Percentiles rank a stretch among this genome's conserved stretches.
Evolutionary conservation across 371 early-diverging fungal species (phyloP).

Genomic region (Zopfochytrium polystomum): DNA sequence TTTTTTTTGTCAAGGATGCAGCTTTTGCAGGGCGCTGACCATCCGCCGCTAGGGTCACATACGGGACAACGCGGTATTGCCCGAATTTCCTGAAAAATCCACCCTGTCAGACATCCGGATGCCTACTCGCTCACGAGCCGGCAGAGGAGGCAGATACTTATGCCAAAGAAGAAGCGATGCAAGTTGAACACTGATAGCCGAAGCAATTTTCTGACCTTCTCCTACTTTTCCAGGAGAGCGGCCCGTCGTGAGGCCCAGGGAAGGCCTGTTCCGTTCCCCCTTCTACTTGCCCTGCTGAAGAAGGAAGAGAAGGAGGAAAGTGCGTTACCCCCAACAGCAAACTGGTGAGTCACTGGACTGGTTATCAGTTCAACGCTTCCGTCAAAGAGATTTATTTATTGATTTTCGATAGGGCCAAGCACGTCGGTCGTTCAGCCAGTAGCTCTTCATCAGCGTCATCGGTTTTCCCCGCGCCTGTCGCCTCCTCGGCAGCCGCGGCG

Average conservation of each 20-base stretch:
- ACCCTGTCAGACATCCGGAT: slow-evolving; percentile 86
- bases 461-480: no score
- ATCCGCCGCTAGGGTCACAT: slow-evolving; percentile 59
- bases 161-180: slow-evolving; percentile 59
- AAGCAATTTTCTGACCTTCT: background rate
- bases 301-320: slow-evolving; percentile 45
- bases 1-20: background rate
- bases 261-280: slow-evolving; percentile 24
- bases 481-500: no score
- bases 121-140: slow-evolving; percentile 93
- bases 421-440: slow-evolving; percentile 25
- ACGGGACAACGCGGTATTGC: slow-evolving; percentile 97
- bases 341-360: slow-evolving; percentile 36
- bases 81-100: slow-evolving; percentile 88
- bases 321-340: slow-evolving; percentile 49
- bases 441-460: no score
- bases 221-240: slow-evolving; percentile 13
- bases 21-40: slow-evolving; percentile 4
- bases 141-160: slow-evolving; percentile 82
- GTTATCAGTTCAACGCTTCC: background rate
- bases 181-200: background rate
- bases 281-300: slow-evolving; percentile 20
- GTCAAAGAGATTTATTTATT: slow-evolving; percentile 7
- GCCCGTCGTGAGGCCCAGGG: slow-evolving; percentile 20
- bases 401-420: slow-evolving; percentile 31